Evolutionary conservation across 2,329 filamentous ascomycete species (phyloP), one percentile per base, ranked within the genome.

Genomic region (Madurella fahalii): DNA sequence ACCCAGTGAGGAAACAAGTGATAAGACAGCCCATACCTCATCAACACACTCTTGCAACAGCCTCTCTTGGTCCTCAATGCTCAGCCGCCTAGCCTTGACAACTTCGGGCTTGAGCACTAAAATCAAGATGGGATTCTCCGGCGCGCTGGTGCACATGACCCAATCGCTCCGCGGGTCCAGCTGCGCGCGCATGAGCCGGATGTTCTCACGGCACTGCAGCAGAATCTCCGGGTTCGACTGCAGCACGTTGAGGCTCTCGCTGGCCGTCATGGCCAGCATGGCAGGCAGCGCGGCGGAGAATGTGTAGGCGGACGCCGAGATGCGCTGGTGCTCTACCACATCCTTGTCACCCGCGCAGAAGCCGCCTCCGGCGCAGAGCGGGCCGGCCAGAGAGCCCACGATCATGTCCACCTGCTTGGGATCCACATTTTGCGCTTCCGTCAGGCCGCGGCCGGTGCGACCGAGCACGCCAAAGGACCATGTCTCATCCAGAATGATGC

Each of bases 381-480:
- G 88, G 2, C 94, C 93, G 12, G 93, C 86, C 44, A 99, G 83
- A 37, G 90, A 95, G 42, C 95, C 94, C 50, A 97, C 83, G 62
- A 99, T 93, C 91, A 99, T 96, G 74, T 99, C 94, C 47, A 99
- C 86, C 68, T 95, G 89, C 9, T 87, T 84, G 0, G 93, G 85
- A 69, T 97, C 94, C 16, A 99, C 93, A 64, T 97, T 96, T 68
- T 97, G 94, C 5, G 93, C 90, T 75, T 99, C 95, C 0, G 94
- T 97, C 40, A 97, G 79, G 56, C 94, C 94, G 50, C 91, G 86
- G 17, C 94, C 95, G 25, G 90, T 96, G 58, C 91, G 83, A 46
- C 94, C 94, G 5, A 99, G 81, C 16, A 97, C 89, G 57, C 93
- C 95, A 69, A 97, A 99, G 1, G 92, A 96, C 87, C 90, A 95